Evolutionary conservation across 148 eudicot genomes (phyloP), one percentile per base, ranked within the genome.

Genomic region (Selenicereus undatus): DNA sequence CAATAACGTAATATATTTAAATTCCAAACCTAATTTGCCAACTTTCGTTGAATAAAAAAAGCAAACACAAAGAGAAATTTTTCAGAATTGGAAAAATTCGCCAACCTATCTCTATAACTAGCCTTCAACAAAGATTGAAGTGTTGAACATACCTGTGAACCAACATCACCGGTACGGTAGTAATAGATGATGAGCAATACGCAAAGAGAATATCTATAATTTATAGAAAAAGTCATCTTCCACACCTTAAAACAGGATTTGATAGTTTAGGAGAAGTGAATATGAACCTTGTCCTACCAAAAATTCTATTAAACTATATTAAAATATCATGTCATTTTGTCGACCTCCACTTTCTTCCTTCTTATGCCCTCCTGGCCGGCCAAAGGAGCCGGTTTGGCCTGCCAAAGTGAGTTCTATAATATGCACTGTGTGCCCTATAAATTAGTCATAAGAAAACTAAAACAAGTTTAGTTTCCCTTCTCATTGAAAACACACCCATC

Each of bases 341-440:
- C 77, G 8, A 51, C 22, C 21, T 36, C 75, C 74, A 71, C 4
- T n/a, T n/a, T 39, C 43, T 39, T 39, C 9, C 42, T 26, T 51
- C 24, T 4, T 14, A 35, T 48, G 35, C 26, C 62, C 3, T 26
- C 14, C 42, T 29, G 11, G 77, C 77, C 77, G 77, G 77, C 77
- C 16, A 52, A 75, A 75, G 1, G 0, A 75, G 77, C 77, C 77
- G 43, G 60, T 4, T 58, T 52, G 64, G 77, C 77, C 77, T 51
- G 77, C 77, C n/a, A 51, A 51, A 29, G 18, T 74, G 5, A 52
- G 21, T 75, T 27, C 21, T 75, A 52, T 27, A 10, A 20, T 16
- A 75, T 14, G 1, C 5, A 52, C 3, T 75, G 16, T 27, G 22
- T 50, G 1, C 2, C 32, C 2, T 12, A 50, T 7, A 48, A 48